Percentiles rank a stretch among this genome's conserved stretches.
These are phyloP conservation scores for Cyberlindnera galapagoensis DNA, from an alignment of 805 yeast genomes.

Conservation along the genomic window DNA sequence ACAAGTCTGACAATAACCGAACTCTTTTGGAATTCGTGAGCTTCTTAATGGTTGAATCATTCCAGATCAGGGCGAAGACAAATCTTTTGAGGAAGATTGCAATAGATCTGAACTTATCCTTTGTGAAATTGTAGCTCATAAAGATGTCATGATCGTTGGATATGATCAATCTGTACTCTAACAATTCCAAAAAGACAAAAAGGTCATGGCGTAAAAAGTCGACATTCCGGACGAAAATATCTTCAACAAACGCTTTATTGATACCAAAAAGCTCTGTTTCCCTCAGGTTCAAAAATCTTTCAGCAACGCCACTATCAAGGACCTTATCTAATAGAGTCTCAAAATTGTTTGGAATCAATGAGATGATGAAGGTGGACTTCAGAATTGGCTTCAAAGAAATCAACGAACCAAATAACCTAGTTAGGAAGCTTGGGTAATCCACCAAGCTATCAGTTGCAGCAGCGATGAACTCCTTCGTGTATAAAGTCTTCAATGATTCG, in stretches of 20 bases:
- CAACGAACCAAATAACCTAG: constrained; percentile 26
- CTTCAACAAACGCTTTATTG: constrained; percentile 10
- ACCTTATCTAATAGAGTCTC: constrained; percentile 28
- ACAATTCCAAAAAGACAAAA: constrained; percentile 49
- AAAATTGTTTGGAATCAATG: constrained; percentile 34
- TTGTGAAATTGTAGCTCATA: constrained; percentile 32
- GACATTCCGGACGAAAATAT: constrained; percentile 3
- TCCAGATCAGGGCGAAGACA: constrained; percentile 44
- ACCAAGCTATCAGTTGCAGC: constrained; percentile 15
- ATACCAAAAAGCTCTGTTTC: constrained; percentile 7
- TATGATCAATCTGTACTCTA: constrained; percentile 60
- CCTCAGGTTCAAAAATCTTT: constrained; percentile 1
- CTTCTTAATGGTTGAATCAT: constrained; percentile 9
- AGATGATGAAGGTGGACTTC: constrained; percentile 34
- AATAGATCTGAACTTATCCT: constrained; percentile 32
- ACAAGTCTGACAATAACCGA: constrained; percentile 25
- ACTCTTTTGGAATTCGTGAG: constrained; percentile 6
- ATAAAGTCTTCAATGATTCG: constrained; percentile 10
- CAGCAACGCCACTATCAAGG: constrained; percentile 5
- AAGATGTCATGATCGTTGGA: constrained; percentile 60
- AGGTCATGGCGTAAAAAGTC: constrained; percentile 28
- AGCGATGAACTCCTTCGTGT: constrained; percentile 22
- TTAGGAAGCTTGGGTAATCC: constrained; percentile 18
- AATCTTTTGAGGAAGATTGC: constrained; percentile 43
- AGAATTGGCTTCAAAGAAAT: constrained; percentile 32